phyloP scores from a whole-genome alignment of 495 filamentous ascomycete species.

The Cenococcum geophilum region DNA sequence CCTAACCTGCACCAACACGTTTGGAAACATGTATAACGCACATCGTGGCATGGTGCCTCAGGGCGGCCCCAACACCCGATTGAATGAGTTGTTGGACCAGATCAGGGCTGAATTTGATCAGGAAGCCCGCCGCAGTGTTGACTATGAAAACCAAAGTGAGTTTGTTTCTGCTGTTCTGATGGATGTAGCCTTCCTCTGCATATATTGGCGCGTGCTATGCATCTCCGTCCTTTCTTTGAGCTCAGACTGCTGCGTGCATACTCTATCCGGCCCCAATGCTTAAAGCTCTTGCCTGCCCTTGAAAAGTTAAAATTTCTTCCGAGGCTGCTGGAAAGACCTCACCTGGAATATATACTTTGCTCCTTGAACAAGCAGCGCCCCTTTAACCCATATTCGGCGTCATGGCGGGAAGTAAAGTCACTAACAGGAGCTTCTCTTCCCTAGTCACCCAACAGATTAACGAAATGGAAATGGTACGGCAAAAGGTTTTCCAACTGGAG shows the following conservation, averaged over 20 bases:
- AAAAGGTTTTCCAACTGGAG: constrained; percentile 86
- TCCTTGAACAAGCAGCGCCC: no score
- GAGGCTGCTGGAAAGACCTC: background rate
- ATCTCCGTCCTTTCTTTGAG: constrained; percentile 5
- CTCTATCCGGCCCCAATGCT: background rate
- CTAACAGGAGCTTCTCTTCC: constrained; percentile 29
- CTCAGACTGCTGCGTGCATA: background rate
- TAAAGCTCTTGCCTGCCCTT: background rate
- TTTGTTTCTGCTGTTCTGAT: constrained; percentile 28
- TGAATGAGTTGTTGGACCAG: constrained; percentile 86
- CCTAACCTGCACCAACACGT: background rate
- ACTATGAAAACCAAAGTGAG: constrained; percentile 88
- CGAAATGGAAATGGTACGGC: constrained; percentile 86
- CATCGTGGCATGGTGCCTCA: constrained; percentile 65
- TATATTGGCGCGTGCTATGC: background rate
- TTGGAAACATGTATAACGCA: constrained; percentile 72
- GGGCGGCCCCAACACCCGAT: constrained; percentile 58
- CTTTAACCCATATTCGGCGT: background rate
- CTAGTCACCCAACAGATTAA: constrained; percentile 78
- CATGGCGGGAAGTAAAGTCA: background rate
- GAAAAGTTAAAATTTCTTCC: background rate
- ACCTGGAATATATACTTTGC: no score
- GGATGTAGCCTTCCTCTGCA: background rate
- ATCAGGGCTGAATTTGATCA: constrained; percentile 85
- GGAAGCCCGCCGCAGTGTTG: constrained; percentile 65